Evolutionary conservation across 2,329 filamentous ascomycete genomes (phyloP), one percentile per base, ranked within the genome.

Genomic region (Tympanopsis confertula): DNA sequence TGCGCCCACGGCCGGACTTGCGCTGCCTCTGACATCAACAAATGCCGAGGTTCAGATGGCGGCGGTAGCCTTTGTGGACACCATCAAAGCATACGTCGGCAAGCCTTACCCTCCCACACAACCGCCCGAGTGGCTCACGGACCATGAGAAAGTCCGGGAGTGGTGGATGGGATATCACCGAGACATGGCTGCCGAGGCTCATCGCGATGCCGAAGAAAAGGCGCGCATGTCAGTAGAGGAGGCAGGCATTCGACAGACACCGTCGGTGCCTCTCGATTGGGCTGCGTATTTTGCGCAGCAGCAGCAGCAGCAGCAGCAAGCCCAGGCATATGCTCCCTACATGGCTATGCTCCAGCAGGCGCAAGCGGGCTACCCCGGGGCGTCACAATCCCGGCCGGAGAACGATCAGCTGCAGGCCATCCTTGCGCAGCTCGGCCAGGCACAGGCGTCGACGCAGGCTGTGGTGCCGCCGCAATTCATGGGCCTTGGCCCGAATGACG

Each of bases 51-150:
- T 66, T 5, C 63, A 69, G 38, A 50, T 53, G 13, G 65, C 63
- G 1, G 61, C 58, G 5, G 57, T 61, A 15, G 53, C 53, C 3
- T 42, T 75, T 12, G 66, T 71, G 44, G 51, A 50, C 0, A 48
- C 65, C 1, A 60, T 59, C 3, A 59, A 58, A 20, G 50, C 55
- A 28, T 50, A 74, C 5, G 58, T 58, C 33, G 58, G 58, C 38
- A 63, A 66, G 42, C 59, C 68, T 5, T 71, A 61, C 42, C 71
- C 70, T 13, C 54, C 71, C 2, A 64, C 49, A 1, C 61, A 68
- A 32, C 68, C 73, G 3, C 71, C 74, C 1, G 61, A 63, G 14
- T 73, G 70, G 62, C 61, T 76, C 44, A 54, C 53, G 7, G 54
- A 68, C 20, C 51, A 62, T 3, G 64, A 65, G 20, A 62, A 62